These are phyloP conservation scores for Hymenoscyphus occultus DNA, from an alignment of 2,329 filamentous ascomycete species.

Conservation along the genomic window DNA sequence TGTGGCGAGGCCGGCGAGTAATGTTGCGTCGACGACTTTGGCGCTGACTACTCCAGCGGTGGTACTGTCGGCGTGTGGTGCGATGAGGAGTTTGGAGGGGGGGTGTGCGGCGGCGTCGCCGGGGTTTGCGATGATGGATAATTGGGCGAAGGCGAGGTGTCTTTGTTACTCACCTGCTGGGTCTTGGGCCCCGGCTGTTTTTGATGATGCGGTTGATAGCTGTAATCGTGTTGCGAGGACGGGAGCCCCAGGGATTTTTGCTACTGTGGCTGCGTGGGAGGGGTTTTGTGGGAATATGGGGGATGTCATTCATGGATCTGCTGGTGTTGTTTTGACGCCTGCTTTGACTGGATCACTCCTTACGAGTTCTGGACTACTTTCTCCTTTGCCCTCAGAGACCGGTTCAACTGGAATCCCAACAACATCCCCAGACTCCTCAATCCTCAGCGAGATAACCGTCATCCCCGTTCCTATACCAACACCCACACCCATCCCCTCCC, in stretches of 20 bases:
- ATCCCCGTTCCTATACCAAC: conserved; percentile 2
- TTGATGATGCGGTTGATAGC: conserved; percentile 7
- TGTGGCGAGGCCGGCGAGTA: conserved; percentile 16
- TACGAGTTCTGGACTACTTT: background rate
- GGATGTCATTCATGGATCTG: background rate
- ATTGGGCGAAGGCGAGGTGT: conserved; percentile 7
- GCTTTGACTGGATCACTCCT: background rate
- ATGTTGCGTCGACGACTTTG: background rate
- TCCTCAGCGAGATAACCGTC: background rate
- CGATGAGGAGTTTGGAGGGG: conserved; percentile 1
- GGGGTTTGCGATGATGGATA: conserved; percentile 9
- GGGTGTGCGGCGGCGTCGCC: conserved; percentile 6
- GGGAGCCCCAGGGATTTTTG: background rate
- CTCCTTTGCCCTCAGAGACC: background rate
- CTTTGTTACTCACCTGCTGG: conserved; percentile 8
- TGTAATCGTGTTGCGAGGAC: conserved; percentile 5
- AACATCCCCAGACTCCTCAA: background rate
- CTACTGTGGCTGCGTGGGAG: background rate
- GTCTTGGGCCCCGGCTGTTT: conserved; percentile 2
- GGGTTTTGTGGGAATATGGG: conserved; percentile 9
- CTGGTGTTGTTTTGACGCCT: background rate
- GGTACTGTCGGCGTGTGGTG: background rate
- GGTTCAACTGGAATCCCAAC: too few species aligned
- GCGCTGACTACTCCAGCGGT: background rate
- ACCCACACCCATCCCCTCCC: background rate